Evolutionary conservation across 1,139 yeast species (phyloP).

Genomic region (Suhomyces guaymorum): DNA sequence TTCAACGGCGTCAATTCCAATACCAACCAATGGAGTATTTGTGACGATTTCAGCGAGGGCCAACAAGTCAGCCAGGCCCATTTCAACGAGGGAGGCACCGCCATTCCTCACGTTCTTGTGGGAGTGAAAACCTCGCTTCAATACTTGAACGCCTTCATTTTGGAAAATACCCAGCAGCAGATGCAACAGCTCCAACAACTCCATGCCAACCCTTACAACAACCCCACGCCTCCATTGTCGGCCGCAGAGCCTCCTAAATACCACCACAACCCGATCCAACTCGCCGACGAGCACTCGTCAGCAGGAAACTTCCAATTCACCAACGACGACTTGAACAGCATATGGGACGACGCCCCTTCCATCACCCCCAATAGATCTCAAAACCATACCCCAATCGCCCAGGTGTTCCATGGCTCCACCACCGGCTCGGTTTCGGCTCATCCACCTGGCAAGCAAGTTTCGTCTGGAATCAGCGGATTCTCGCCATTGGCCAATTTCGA

Average conservation of each 20-base stretch:
- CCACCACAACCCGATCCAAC: slow-evolving; percentile 19
- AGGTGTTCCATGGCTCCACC: slow-evolving; percentile 9
- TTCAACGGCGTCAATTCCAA: slow-evolving; percentile 50
- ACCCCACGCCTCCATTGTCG: slow-evolving; percentile 15
- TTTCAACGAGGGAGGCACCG: slow-evolving; percentile 52
- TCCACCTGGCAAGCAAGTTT: slow-evolving; percentile 9
- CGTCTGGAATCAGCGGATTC: slow-evolving; percentile 16
- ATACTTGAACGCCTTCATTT: slow-evolving; percentile 54
- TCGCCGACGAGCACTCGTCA: slow-evolving; percentile 14
- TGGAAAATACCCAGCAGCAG: slow-evolving; percentile 35
- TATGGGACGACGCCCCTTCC: slow-evolving; percentile 26
- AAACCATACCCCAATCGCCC: slow-evolving; percentile 13
- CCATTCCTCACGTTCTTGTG: slow-evolving; percentile 55
- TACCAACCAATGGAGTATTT: slow-evolving; percentile 75
- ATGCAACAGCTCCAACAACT: slow-evolving; percentile 11
- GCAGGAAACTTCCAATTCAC: slow-evolving; percentile 23
- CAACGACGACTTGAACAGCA: slow-evolving; percentile 19
- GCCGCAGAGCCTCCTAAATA: slow-evolving; percentile 10
- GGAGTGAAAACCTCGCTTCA: slow-evolving; percentile 55
- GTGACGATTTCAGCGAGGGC: slow-evolving; percentile 81
- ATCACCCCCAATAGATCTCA: slow-evolving; percentile 12
- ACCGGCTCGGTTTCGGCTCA: slow-evolving; percentile 11
- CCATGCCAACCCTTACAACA: slow-evolving; percentile 13
- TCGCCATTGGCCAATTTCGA: slow-evolving; percentile 31
- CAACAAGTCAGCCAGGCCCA: slow-evolving; percentile 73